Conservation (phyloP, 2,329 filamentous ascomycete genomes). For the Dryadomyces quercus-mongolicae region DNA sequence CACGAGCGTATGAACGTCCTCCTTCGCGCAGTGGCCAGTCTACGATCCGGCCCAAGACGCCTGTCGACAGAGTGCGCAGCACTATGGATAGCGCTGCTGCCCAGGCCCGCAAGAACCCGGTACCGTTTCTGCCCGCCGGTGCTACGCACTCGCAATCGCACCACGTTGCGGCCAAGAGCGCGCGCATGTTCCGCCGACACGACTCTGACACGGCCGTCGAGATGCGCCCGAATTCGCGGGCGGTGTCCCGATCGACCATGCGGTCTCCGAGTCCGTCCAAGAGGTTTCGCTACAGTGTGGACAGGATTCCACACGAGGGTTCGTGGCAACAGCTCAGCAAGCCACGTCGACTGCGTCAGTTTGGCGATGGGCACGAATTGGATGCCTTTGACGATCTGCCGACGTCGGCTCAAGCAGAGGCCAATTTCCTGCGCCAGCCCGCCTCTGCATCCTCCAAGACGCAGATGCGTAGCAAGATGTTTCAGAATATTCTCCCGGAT, state of each 20-base stretch:
- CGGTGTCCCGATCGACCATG: slow-evolving; percentile 44
- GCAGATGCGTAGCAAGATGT: slow-evolving; percentile 41
- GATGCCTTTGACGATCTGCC: slow-evolving; percentile 92
- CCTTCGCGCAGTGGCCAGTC: slow-evolving; percentile 43
- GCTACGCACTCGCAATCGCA: slow-evolving; percentile 57
- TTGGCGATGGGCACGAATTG: slow-evolving; percentile 85
- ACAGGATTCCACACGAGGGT: slow-evolving; percentile 30
- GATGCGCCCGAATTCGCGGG: slow-evolving; percentile 42
- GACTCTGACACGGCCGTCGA: slow-evolving; percentile 64
- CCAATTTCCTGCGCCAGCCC: slow-evolving; percentile 71
- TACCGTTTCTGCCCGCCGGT: slow-evolving; percentile 72
- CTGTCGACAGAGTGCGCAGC: slow-evolving; percentile 48
- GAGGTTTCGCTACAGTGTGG: slow-evolving; percentile 25
- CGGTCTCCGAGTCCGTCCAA: slow-evolving; percentile 47
- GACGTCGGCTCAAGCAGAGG: slow-evolving; percentile 72
- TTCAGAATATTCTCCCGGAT: slow-evolving; percentile 42
- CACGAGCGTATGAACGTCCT: slow-evolving; percentile 41
- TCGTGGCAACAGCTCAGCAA: slow-evolving; percentile 58
- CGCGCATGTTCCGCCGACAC: slow-evolving; percentile 63
- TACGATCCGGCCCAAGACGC: slow-evolving; percentile 53
- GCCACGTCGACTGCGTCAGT: slow-evolving; percentile 58
- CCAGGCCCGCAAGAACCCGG: slow-evolving; percentile 45
- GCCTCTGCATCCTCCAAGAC: slow-evolving; percentile 57
- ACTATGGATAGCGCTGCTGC: slow-evolving; percentile 37
- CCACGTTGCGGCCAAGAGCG: slow-evolving; percentile 59